Evolutionary conservation across 1,139 yeast genomes (phyloP), one percentile per base, ranked within the genome.

Genomic region (Hyphopichia wangnamkhiaoensis): DNA sequence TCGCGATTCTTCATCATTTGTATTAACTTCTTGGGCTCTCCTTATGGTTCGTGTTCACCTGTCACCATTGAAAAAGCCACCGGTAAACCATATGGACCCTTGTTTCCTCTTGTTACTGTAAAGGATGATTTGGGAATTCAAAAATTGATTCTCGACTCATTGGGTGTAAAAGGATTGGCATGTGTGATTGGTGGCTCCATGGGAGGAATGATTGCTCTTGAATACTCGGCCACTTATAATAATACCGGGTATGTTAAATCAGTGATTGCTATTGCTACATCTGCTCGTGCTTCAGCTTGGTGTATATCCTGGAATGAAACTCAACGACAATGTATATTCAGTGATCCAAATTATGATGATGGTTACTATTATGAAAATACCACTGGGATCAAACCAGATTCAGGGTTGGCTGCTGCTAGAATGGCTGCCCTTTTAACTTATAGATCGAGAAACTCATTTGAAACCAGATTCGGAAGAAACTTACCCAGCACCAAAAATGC

Each of bases 261-360:
- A 27, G 72, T 88, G 19, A 82, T 93, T 17, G 95, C 97, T 0
- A 68, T 93, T 41, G 98, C 98, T 2, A 91, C 98, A 0, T 82
- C 95, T 31, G 97, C 98, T 0, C 74, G 95, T 54, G 95, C 93
- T 33, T 86, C 95, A 6, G 98, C 98, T 0, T 93, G 98, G 98
- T 93, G 98, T 52, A 93, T 93, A 40, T 87, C 96, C 3, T 93
- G 98, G 98, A 93, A 95, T 42, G 98, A 93, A 58, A 95, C 98
- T 6, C 98, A 93, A 63, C 78, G 98, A 53, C 98, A 93, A 60
- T 82, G 95, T 48, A 89, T 93, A 24, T 93, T 91, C 63, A 83
- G 95, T 19, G 98, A 93, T 60, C 98, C 98, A 5, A 84, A 84
- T 56, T 93, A 90, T 58, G 76, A 78, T 42, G 97, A 90, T 55